Evolutionary conservation across 352 stramenopile species (phyloP).

Genomic region (Pelagophyceae sp.): DNA sequence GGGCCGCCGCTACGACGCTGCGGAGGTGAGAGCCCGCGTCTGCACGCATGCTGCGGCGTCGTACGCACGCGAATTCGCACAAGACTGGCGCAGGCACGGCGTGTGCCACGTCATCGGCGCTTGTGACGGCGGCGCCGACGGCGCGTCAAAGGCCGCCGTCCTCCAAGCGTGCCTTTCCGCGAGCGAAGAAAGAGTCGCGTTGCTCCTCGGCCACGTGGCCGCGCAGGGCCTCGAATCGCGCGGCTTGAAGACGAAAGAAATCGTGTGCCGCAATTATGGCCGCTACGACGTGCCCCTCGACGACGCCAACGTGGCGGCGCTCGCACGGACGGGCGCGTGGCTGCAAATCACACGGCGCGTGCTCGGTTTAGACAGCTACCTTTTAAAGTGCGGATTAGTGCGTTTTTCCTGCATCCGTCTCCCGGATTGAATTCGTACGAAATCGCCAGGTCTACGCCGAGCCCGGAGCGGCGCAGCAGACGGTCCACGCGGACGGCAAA

Average conservation of each 20-base stretch:
- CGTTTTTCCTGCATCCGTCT: too few species aligned
- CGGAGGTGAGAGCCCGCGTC: not conserved
- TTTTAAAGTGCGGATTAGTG: conserved; percentile 39
- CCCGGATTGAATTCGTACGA: too few species aligned
- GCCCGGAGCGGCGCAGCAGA: conserved; percentile 39
- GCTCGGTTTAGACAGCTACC: conserved; percentile 1
- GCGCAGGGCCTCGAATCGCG: not conserved
- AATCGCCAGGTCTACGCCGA: conserved; percentile 43
- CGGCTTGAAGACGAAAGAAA: conserved; percentile 16
- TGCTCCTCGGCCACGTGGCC: not conserved
- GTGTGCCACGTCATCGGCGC: not conserved
- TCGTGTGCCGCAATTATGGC: conserved; percentile 13
- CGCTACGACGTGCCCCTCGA: conserved; percentile 23
- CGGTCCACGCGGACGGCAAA: conserved; percentile 49
- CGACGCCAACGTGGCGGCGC: conserved; percentile 9
- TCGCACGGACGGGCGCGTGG: not conserved
- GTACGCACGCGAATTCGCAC: not conserved
- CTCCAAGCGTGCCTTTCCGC: too few species aligned
- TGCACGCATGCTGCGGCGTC: not conserved
- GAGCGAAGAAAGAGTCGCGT: too few species aligned
- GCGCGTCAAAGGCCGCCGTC: not conserved
- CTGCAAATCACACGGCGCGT: not conserved
- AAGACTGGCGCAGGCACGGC: not conserved
- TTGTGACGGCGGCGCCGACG: not conserved
- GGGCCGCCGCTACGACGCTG: too few species aligned